Evolutionary conservation across 345 rosid genomes (phyloP).

Genomic region (Streptanthus diversifolius): DNA sequence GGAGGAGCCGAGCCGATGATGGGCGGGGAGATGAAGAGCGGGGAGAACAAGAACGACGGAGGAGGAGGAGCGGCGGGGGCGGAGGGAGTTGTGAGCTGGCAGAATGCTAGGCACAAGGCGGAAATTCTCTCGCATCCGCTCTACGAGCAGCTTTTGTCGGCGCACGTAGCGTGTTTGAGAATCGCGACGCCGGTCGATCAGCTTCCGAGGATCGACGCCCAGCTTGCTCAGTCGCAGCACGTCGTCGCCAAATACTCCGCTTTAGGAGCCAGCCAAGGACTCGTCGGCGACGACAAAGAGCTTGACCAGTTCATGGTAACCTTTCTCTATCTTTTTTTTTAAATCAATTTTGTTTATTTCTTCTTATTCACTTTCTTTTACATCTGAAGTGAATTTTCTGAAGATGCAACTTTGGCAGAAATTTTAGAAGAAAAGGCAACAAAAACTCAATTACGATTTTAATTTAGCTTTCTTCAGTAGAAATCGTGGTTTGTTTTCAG

Average conservation of each 20-base stretch:
- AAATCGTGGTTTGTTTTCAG: neutral
- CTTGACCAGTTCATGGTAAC: conserved; percentile 98
- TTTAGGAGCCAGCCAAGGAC: conserved; percentile 50
- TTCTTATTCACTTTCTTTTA: neutral
- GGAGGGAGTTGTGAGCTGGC: conserved; percentile 69
- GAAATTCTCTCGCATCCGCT: conserved; percentile 85
- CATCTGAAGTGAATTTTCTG: neutral
- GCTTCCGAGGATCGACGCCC: conserved; percentile 91
- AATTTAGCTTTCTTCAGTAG: neutral
- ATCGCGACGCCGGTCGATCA: conserved; percentile 97
- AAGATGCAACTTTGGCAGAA: neutral
- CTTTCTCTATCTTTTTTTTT: neutral
- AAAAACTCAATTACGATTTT: neutral
- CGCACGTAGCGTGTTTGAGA: conserved; percentile 85
- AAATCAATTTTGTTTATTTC: too few species aligned
- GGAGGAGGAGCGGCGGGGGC: conserved; percentile 39
- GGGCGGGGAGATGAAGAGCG: conserved; percentile 34
- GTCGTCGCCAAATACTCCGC: conserved; percentile 87
- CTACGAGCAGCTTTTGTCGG: conserved; percentile 87
- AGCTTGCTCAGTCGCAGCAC: conserved; percentile 91
- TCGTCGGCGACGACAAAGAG: conserved; percentile 77
- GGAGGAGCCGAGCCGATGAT: conserved; percentile 45
- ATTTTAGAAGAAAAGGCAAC: neutral
- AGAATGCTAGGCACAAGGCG: conserved; percentile 79
- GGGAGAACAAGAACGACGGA: conserved; percentile 34